Evolutionary conservation across 1,284 basidiomycete species (phyloP), one percentile per base, ranked within the genome.

Genomic region (Sanguinoderma infundibulare): DNA sequence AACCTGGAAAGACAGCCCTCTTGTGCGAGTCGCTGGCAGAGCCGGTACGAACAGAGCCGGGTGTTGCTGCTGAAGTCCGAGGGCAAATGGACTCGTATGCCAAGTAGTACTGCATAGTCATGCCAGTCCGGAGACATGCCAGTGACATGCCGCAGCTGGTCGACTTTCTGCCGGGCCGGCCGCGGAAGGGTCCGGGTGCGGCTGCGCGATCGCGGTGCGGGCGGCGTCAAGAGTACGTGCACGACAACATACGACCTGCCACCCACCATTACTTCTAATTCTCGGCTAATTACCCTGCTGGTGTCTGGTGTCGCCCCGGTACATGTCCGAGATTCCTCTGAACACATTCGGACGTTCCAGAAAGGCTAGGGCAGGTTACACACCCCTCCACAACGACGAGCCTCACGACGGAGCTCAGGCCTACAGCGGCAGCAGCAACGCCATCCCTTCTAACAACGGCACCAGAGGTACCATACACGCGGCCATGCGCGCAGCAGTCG

Each of bases 311-410:
- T 36, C 15, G 53, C 39, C 55, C 34, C 42, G 52, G 57, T 62
- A 62, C 65, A 89, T 88, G 87, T 84, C 88, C 75, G 89, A 90
- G 79, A 91, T 91, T 74, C 87, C 86, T 51, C 77, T 91, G 62
- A 85, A 80, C 69, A 79, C 80, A 68, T 77, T 91, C 71, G 77
- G 82, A 82, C 77, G 80, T 74, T 79, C 66, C 58, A 70, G 79
- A 68, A 81, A 80, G 69, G 70, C 77, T 63, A 78, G 77, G 73
- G 72, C 77, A 64, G 80, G 79, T 61, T 85, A 86, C 75, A 69
- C 76, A 65, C 79, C 77, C 69, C 77, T 86, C 36, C 62, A 68
- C 51, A 69, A 70, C 67, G 67, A 66, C 64, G 72, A 72, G 57
- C 62, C 67, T 35, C 63, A 65, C 61, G 75, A 78, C 68, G 73